phyloP scores from a whole-genome alignment of 2,329 filamentous ascomycete genomes.

The Cytospora mali region DNA sequence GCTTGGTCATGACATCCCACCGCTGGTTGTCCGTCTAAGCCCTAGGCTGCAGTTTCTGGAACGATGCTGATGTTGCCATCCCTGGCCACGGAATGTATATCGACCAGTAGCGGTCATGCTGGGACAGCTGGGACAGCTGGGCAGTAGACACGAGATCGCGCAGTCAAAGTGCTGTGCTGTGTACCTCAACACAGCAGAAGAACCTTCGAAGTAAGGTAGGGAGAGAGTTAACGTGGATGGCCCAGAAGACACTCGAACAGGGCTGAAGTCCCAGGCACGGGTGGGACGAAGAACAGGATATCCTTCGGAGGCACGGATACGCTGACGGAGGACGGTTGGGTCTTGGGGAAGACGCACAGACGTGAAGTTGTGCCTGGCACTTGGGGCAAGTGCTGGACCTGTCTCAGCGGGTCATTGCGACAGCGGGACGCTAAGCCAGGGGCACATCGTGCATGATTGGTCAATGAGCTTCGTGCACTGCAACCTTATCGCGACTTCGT shows the following conservation, averaged over 20 bases:
- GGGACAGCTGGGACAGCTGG: no score
- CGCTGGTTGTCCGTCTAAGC: no score
- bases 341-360: neutral
- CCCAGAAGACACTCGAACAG: neutral
- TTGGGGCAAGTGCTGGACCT: no score
- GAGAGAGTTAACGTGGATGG: neutral
- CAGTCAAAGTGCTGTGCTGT: no score
- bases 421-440: constrained; percentile 14
- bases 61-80: no score
- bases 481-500: constrained; percentile 22
- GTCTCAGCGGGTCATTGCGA: neutral
- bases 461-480: neutral
- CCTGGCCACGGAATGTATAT: no score
- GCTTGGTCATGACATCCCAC: no score
- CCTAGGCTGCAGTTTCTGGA: no score
- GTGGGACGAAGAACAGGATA: neutral
- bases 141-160: no score
- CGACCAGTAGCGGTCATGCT: no score
- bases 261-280: neutral
- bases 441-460: constrained; percentile 12
- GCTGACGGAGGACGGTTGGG: neutral
- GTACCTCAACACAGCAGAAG: no score
- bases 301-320: neutral
- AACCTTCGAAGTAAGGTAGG: neutral
- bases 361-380: no score